These are phyloP conservation scores for Conticribra guillardii DNA, from an alignment of 108 stramenopile genomes.

Conservation along the genomic window DNA sequence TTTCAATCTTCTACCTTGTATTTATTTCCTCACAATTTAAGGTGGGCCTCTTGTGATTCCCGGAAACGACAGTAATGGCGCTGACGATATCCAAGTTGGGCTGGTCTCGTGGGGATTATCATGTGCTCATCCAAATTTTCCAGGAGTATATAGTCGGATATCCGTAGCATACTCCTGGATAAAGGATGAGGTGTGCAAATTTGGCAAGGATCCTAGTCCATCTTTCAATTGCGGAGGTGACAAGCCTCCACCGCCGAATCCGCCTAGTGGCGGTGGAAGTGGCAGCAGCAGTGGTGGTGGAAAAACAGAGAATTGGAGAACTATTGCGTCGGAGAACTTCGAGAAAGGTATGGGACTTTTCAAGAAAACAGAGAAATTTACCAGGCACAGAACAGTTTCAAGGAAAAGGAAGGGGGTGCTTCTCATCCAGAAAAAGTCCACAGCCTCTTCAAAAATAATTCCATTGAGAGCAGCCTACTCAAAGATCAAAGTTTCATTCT, in stretches of 20 bases:
- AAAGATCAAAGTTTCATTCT: constrained; percentile 10
- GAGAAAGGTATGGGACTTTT: constrained; percentile 10
- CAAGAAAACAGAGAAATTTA: constrained; percentile 3
- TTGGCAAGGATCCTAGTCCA: constrained; percentile 8
- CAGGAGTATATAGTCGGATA: constrained; percentile 49
- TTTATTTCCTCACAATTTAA: background rate
- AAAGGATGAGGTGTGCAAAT: constrained; percentile 27
- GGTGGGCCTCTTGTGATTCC: constrained; percentile 33
- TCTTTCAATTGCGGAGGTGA: constrained; percentile 5
- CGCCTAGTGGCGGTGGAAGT: background rate
- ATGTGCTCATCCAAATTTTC: constrained; percentile 39
- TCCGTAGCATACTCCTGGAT: constrained; percentile 41
- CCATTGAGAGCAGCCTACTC: constrained; percentile 14
- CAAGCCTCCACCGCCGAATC: background rate
- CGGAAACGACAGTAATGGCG: constrained; percentile 9
- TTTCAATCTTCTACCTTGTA: background rate
- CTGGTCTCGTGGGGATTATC: constrained; percentile 53
- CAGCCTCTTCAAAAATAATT: constrained; percentile 14
- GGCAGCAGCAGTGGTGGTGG: background rate
- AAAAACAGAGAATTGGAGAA: constrained; percentile 7
- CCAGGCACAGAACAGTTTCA: background rate
- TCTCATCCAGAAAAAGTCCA: constrained; percentile 13
- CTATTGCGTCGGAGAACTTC: constrained; percentile 19
- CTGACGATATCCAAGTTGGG: constrained; percentile 41
- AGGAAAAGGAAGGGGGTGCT: constrained; percentile 17